Percentiles rank a stretch among this genome's conserved stretches.
These are phyloP conservation scores for Ascochyta lentis DNA, from an alignment of 2,329 filamentous ascomycete species.

Conservation along the genomic window DNA sequence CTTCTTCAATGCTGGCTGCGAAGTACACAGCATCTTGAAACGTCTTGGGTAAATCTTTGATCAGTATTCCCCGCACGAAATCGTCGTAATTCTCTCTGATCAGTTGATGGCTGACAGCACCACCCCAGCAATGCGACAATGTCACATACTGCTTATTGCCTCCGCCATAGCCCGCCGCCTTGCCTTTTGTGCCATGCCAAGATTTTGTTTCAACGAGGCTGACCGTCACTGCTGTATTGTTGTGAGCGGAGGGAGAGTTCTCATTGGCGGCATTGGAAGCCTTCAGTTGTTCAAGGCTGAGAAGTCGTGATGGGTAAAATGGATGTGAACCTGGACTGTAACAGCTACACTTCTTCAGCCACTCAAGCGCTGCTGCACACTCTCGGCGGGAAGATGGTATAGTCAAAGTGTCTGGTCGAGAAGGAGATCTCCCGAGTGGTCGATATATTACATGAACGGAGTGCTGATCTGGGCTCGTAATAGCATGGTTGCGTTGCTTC, in stretches of 20 bases:
- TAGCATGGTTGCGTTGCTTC: background rate
- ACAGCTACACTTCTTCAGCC: background rate
- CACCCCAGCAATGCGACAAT: conserved; percentile 2
- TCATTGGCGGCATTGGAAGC: background rate
- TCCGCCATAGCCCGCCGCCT: background rate
- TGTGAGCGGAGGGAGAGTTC: no score
- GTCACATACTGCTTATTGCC: background rate
- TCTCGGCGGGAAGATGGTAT: background rate
- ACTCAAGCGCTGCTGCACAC: background rate
- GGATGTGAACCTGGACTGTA: background rate
- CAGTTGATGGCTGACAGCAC: background rate
- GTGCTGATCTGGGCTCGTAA: background rate
- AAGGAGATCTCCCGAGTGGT: background rate
- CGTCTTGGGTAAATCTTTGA: background rate
- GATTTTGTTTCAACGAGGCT: background rate
- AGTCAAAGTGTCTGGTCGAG: background rate
- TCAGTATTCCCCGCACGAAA: background rate
- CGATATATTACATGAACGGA: background rate
- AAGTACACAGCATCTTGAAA: background rate
- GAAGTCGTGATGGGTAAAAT: background rate
- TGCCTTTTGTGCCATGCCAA: background rate
- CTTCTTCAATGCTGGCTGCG: background rate
- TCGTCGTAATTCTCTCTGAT: background rate
- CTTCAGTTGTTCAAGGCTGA: background rate
- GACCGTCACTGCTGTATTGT: background rate